phyloP scores from a whole-genome alignment of 140 eudicot genomes.

The Flaveria floridana region DNA sequence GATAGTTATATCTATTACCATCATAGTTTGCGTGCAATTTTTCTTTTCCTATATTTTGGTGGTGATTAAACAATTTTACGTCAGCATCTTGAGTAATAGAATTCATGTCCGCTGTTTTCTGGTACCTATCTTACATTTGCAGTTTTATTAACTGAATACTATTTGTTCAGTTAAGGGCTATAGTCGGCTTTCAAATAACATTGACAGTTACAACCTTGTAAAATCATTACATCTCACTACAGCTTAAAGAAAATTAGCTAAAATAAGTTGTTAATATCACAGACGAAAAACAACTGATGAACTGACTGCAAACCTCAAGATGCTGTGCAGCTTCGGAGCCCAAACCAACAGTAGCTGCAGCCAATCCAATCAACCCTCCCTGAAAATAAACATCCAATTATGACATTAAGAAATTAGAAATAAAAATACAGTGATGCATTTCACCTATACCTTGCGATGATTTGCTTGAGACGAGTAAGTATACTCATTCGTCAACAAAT shows the following conservation, averaged over 20 bases:
- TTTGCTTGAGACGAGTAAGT: constrained; percentile 79
- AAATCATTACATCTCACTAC: constrained; percentile 9
- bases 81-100: background rate
- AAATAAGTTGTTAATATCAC: background rate
- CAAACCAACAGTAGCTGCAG: constrained; percentile 95
- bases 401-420: background rate
- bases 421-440: background rate
- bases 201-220: background rate
- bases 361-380: constrained; percentile 99
- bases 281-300: constrained; percentile 8
- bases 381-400: constrained; percentile 26
- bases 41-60: background rate
- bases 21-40: background rate
- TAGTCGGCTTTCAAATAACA: background rate
- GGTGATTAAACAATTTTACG: background rate
- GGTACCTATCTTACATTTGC: background rate
- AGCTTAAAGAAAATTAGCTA: background rate
- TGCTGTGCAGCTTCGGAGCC: constrained; percentile 85
- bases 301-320: constrained; percentile 66
- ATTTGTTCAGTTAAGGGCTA: constrained; percentile 3
- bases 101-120: constrained; percentile 1
- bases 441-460: constrained; percentile 65
- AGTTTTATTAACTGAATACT: background rate
- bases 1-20: background rate
- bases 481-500: constrained; percentile 65